Base-by-base conservation (phyloP, 2,329 filamentous ascomycete species). In the Colletotrichum acutatum region DNA sequence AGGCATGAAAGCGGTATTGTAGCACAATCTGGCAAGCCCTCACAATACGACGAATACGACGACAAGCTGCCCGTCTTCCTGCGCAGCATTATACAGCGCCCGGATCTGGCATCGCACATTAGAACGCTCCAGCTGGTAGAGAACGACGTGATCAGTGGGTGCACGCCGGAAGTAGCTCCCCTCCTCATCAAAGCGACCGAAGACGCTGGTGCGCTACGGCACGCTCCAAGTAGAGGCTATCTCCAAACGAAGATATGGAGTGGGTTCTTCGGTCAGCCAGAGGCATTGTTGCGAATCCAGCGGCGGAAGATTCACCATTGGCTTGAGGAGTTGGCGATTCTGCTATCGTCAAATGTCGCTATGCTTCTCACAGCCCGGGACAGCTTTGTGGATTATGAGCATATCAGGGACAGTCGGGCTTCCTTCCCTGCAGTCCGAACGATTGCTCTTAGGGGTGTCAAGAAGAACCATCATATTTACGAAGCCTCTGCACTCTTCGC, bases 311-410 rank as follows among this genome's bases (percentile, higher is more conserved):
- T 72, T 1, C 66, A 72, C 32, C 66, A 69, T 42, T 72, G 70
- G 70, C 54, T 72, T 9, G 70, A 69, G 24, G 66, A 72, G 30
- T 37, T 72, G 19, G 70, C 59, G 5, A 54, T 72, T 22, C 53
- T 72, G 1, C 34, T 72, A 2, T 63, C 66, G 19, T 53, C 70
- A 3, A 69, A 69, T 24, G 22, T 69, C 11, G 42, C 68, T n/a
- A 34, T 54, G 24, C 24, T 72, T 1, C 14, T 42, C 1, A n/a
- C 56, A 4, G 70, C 70, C 12, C 70, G 70, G 8, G 70, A 69
- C 46, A 72, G 70, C 46, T 65, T 60, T 32, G 68, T 34, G 22
- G 59, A 65, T 5, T 69, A 69, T 42, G 42, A 59, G 28, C 54
- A 72, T 26, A 30, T 72, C 53, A 64, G 34, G 22, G 59, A 69